These are phyloP conservation scores for Boletus reticulatus DNA, from an alignment of 768 basidiomycete species.

Conservation along the genomic window DNA sequence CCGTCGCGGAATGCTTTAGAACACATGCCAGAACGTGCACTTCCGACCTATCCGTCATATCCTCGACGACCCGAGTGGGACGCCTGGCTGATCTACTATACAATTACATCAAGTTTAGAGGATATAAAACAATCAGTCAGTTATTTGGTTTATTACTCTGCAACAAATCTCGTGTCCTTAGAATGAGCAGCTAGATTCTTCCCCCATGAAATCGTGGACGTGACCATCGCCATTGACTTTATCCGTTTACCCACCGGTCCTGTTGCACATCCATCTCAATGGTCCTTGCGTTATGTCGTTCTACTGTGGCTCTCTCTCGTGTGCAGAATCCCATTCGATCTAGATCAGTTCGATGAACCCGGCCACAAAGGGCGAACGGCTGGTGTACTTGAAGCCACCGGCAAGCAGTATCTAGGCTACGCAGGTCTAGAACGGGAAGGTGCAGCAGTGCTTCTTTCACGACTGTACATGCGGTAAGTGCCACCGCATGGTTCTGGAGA, in stretches of 20 bases:
- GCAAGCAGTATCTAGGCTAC: constrained; percentile 53
- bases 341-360: constrained; percentile 77
- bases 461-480: constrained; percentile 74
- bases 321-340: constrained; percentile 90
- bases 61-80: constrained; percentile 41
- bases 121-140: constrained; percentile 89
- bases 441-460: constrained; percentile 76
- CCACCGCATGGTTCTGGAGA: background rate
- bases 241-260: constrained; percentile 48
- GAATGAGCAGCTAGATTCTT: constrained; percentile 77
- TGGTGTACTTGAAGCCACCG: constrained; percentile 52
- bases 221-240: constrained; percentile 71
- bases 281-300: constrained; percentile 81
- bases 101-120: constrained; percentile 81
- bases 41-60: constrained; percentile 20
- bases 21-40: constrained; percentile 45
- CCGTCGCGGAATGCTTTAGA: constrained; percentile 67
- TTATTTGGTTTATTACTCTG: constrained; percentile 16
- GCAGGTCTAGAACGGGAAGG: constrained; percentile 86
- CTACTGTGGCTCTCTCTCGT: constrained; percentile 94
- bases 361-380: constrained; percentile 55
- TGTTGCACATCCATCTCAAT: constrained; percentile 45
- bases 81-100: constrained; percentile 68
- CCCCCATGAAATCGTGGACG: constrained; percentile 85
- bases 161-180: constrained; percentile 14